Conservation (phyloP, 768 basidiomycete species). For the Lactarius indigo region DNA sequence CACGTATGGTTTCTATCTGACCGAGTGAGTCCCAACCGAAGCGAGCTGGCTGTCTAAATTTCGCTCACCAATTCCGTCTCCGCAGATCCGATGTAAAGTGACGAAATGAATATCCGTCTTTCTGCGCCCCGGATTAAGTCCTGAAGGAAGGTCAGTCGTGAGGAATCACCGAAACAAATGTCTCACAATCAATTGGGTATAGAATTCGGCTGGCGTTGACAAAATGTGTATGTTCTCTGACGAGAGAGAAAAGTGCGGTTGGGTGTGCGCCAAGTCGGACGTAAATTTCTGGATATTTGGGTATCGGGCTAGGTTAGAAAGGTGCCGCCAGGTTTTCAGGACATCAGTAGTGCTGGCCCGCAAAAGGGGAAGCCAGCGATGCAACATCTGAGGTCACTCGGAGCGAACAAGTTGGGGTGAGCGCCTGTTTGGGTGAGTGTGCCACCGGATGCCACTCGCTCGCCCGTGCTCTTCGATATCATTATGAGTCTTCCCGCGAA, state of each 20-base stretch:
- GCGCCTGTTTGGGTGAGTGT: neutral
- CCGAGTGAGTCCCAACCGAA: neutral
- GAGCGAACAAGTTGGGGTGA: neutral
- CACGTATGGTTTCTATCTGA: conserved; percentile 69
- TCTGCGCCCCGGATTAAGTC: conserved; percentile 75
- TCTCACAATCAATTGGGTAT: conserved; percentile 22
- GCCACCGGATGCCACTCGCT: neutral
- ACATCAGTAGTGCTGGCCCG: neutral
- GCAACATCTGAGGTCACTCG: neutral
- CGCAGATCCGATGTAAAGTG: conserved; percentile 79
- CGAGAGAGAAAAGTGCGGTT: conserved; percentile 22
- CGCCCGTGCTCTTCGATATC: neutral
- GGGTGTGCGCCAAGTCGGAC: conserved; percentile 21
- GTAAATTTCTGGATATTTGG: conserved; percentile 20
- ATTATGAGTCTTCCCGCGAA: conserved; percentile 7
- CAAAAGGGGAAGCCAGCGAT: neutral
- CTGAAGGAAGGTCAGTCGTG: conserved; percentile 37
- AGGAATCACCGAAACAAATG: neutral
- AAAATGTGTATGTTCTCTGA: conserved; percentile 22
- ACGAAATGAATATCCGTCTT: conserved; percentile 81
- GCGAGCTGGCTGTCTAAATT: neutral
- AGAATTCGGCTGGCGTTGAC: conserved; percentile 18
- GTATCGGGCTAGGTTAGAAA: conserved; percentile 3
- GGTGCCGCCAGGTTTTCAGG: neutral
- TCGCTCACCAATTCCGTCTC: conserved; percentile 73